These are phyloP conservation scores for Kluyveromyces aestuarii DNA, from an alignment of 805 yeast genomes.

Conservation along the genomic window DNA sequence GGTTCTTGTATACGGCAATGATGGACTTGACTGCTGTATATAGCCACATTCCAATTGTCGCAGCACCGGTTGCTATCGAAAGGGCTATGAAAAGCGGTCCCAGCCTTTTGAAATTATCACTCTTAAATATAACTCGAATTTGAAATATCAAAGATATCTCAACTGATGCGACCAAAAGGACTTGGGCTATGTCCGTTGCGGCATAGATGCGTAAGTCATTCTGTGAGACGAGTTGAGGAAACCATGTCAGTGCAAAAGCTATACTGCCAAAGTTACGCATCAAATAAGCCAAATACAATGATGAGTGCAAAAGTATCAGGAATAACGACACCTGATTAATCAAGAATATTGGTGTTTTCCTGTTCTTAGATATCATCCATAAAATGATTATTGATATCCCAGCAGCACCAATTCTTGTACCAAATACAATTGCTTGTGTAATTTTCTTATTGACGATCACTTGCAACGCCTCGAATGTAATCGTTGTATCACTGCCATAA, in stretches of 20 bases:
- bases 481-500: slow-evolving; percentile 29
- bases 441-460: slow-evolving; percentile 25
- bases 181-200: slow-evolving; percentile 52
- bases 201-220: slow-evolving; percentile 41
- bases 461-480: slow-evolving; percentile 38
- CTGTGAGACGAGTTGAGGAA: slow-evolving; percentile 31
- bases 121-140: slow-evolving; percentile 56
- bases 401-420: slow-evolving; percentile 51
- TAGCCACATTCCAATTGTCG: slow-evolving; percentile 53
- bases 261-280: slow-evolving; percentile 43
- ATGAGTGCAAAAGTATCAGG: slow-evolving; percentile 49
- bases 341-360: slow-evolving; percentile 61
- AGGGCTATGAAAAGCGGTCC: slow-evolving; percentile 33
- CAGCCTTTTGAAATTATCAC: slow-evolving; percentile 39
- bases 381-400: slow-evolving; percentile 37
- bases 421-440: slow-evolving; percentile 40
- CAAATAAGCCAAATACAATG: slow-evolving; percentile 46
- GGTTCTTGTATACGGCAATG: slow-evolving; percentile 25
- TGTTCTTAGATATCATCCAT: slow-evolving; percentile 42
- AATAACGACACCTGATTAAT: slow-evolving; percentile 56
- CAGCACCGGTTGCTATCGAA: slow-evolving; percentile 38
- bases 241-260: slow-evolving; percentile 39
- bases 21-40: slow-evolving; percentile 40
- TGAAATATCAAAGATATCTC: slow-evolving; percentile 66
- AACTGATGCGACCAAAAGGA: slow-evolving; percentile 49